Evolutionary conservation across 257 asterid genomes (phyloP).

Genomic region (Euphrasia confusa): DNA sequence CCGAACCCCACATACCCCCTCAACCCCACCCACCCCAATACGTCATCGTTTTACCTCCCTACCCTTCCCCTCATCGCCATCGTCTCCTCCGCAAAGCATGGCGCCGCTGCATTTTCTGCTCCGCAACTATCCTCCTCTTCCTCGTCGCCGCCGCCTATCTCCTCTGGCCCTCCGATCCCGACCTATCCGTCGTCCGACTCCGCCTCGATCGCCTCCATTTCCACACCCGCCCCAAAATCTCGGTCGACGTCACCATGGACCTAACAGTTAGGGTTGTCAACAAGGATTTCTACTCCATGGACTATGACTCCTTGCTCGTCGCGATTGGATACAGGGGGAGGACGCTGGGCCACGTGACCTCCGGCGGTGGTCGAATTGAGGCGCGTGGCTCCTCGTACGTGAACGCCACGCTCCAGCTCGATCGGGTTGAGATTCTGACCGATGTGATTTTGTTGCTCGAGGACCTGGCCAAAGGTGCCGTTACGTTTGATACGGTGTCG

Average conservation of each 20-base stretch:
- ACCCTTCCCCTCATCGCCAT: conserved; percentile 38
- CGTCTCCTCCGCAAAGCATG: conserved; percentile 37
- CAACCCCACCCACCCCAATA: conserved; percentile 31
- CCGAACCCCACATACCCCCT: conserved; percentile 29
- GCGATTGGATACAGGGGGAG: conserved; percentile 68
- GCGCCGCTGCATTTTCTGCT: conserved; percentile 39
- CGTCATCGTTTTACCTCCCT: conserved; percentile 56
- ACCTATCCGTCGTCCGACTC: conserved; percentile 59
- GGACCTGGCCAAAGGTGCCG: conserved; percentile 64
- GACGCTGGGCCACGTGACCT: conserved; percentile 57
- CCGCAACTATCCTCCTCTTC: conserved; percentile 38
- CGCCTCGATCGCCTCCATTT: conserved; percentile 50
- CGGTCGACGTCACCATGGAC: conserved; percentile 63
- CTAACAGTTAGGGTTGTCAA: conserved; percentile 56
- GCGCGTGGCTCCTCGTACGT: conserved; percentile 60
- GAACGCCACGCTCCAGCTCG: conserved; percentile 73
- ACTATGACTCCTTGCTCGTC: conserved; percentile 45
- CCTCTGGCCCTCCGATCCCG: conserved; percentile 82
- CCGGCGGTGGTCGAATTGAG: conserved; percentile 48
- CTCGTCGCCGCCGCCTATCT: conserved; percentile 49
- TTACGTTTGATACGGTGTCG: conserved; percentile 62
- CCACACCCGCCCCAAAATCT: conserved; percentile 42
- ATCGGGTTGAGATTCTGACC: conserved; percentile 50
- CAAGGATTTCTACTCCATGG: conserved; percentile 56
- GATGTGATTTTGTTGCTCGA: conserved; percentile 58